These are phyloP conservation scores for Phialocephala sp. DNA, from an alignment of 2,329 filamentous ascomycete genomes.

Conservation along the genomic window DNA sequence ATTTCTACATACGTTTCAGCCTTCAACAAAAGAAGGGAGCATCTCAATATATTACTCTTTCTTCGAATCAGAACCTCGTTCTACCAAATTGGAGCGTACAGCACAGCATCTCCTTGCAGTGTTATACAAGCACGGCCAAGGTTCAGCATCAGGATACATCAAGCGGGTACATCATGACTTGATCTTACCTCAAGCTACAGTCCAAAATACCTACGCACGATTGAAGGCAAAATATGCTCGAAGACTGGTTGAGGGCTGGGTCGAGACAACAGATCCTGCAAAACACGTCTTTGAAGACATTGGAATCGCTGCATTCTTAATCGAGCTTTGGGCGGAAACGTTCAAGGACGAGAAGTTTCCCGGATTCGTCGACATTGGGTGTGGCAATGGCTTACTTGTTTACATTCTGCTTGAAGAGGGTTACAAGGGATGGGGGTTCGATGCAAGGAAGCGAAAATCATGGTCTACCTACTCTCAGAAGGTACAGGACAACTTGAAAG, in stretches of 20 bases:
- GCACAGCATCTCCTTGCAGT: conserved; percentile 71
- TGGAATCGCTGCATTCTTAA: conserved; percentile 86
- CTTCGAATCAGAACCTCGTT: conserved; percentile 47
- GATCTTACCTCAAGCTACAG: conserved; percentile 74
- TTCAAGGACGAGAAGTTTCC: conserved; percentile 70
- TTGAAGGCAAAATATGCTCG: conserved; percentile 83
- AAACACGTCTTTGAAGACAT: conserved; percentile 98
- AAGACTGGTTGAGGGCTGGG: conserved; percentile 75
- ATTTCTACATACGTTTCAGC: conserved; percentile 73
- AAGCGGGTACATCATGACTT: conserved; percentile 87
- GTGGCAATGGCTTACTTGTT: conserved; percentile 90
- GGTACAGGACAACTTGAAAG: conserved; percentile 57
- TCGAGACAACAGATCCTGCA: conserved; percentile 81
- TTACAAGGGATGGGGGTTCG: conserved; percentile 87
- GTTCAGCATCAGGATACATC: conserved; percentile 68
- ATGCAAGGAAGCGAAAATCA: conserved; percentile 83
- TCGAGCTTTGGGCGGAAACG: conserved; percentile 89
- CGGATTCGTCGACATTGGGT: conserved; percentile 95
- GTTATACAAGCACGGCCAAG: conserved; percentile 76
- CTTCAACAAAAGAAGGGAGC: conserved; percentile 49
- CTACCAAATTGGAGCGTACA: conserved; percentile 65
- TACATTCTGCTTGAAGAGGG: conserved; percentile 82
- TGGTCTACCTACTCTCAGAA: conserved; percentile 73
- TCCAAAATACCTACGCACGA: conserved; percentile 82
- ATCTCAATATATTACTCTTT: conserved; percentile 67